phyloP scores from a whole-genome alignment of 257 asterid genomes.

The Cordia subcordata region DNA sequence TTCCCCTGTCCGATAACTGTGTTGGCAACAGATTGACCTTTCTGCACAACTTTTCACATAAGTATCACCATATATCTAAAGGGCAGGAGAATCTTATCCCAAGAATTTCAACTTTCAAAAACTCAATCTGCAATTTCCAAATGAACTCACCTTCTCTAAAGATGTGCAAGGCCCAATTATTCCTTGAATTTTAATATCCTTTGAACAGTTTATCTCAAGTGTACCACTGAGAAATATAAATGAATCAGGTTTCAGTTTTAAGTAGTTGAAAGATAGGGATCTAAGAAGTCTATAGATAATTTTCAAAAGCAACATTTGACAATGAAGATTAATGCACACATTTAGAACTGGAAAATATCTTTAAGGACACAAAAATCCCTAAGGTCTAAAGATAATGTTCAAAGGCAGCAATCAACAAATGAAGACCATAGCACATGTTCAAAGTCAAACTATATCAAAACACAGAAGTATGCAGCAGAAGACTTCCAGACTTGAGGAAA shows the following conservation, averaged over 20 bases:
- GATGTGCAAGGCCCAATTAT: conserved; percentile 96
- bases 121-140: neutral
- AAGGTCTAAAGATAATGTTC: too few species aligned
- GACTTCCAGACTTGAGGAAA: too few species aligned
- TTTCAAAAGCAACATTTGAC: too few species aligned
- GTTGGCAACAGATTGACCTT: conserved; percentile 92
- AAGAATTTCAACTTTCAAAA: neutral
- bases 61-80: neutral
- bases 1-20: conserved; percentile 86
- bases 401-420: too few species aligned
- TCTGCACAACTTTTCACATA: conserved; percentile 52
- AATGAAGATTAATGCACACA: too few species aligned
- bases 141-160: conserved; percentile 74
- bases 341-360: too few species aligned
- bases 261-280: neutral
- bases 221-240: conserved; percentile 55
- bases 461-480: too few species aligned
- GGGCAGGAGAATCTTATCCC: neutral
- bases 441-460: too few species aligned
- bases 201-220: conserved; percentile 89
- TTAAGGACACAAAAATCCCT: too few species aligned
- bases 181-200: conserved; percentile 96
- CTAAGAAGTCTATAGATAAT: too few species aligned
- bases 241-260: neutral
- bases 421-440: too few species aligned